Base-by-base conservation (phyloP, 1,139 yeast species). In the Candida tetrigidarum region DNA sequence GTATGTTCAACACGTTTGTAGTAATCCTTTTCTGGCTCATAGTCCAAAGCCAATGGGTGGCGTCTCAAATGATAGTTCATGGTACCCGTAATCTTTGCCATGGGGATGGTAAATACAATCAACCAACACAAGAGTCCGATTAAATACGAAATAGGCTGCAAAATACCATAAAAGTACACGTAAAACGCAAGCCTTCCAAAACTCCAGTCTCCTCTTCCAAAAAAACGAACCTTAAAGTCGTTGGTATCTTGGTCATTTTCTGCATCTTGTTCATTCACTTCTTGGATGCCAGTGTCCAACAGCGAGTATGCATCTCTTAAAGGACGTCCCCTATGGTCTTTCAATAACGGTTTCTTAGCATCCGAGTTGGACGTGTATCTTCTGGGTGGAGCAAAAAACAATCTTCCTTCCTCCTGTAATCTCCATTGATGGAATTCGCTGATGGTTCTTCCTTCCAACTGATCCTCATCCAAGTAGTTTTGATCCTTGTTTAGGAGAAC, bases 131-230 rank as follows among this genome's bases (percentile, higher is more conserved):
- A 43, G 0, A 80, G 53, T 4, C 88, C 79, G 8, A 90, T 71
- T 1, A 78, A 2, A 28, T 74, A 65, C 23, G 86, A 71, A 4
- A 87, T 58, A 1, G 98, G 98, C 51, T 84, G 87, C 33, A 92
- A 61, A 5, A 88, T 54, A 2, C 78, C 55, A 58, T 92, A 91
- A 60, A 84, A 92, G 56, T 81, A 80, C 3, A 83, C n/a, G 59
- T 84, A 93, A 59, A 91, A 93, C 12, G 84, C 62, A 36, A 92
- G 76, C 52, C 99, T 78, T 1, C 97, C 97, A 32, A 84, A 62
- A 16, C 86, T 83, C 99, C 99, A 93, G 53, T 83, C 74, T 23
- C 99, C 99, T 63, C 99, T 78, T 26, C 99, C 99, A 63, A 93
- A 93, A 44, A 83, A 74, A 49, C 99, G 69, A 27, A 75, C 69